These are phyloP conservation scores for Tolypocladium sp. DNA, from an alignment of 2,329 filamentous ascomycete species.

Conservation along the genomic window DNA sequence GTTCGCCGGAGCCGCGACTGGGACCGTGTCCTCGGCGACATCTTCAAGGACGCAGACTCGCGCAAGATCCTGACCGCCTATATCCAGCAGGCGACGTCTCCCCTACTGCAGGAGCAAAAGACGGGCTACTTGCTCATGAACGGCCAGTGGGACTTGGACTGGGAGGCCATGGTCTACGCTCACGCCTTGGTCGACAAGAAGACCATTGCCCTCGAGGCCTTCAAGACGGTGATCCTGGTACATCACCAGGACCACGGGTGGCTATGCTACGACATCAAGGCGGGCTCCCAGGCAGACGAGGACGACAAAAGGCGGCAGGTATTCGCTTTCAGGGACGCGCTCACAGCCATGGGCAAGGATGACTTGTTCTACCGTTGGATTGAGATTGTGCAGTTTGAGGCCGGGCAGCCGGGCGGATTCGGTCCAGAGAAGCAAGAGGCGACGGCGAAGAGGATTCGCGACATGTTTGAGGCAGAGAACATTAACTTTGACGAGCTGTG, in stretches of 20 bases:
- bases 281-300: conserved; percentile 41
- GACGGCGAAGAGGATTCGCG: conserved; percentile 65
- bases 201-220: conserved; percentile 51
- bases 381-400: conserved; percentile 84
- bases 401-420: conserved; percentile 69
- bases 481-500: conserved; percentile 81
- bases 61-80: conserved; percentile 51
- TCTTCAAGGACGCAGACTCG: conserved; percentile 40
- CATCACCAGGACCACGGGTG: conserved; percentile 62
- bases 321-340: conserved; percentile 67
- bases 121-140: conserved; percentile 85
- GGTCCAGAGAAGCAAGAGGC: conserved; percentile 62
- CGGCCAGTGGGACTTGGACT: conserved; percentile 80
- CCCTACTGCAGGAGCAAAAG: conserved; percentile 60
- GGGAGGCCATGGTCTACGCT: conserved; percentile 67
- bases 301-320: conserved; percentile 65
- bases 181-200: conserved; percentile 60
- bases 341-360: conserved; percentile 73
- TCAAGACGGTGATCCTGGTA: conserved; percentile 63
- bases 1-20: conserved; percentile 69
- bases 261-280: conserved; percentile 49
- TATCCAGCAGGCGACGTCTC: conserved; percentile 60
- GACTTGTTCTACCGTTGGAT: conserved; percentile 88
- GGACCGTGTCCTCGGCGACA: conserved; percentile 50
- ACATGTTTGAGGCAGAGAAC: conserved; percentile 63